A percentile compares a stretch with the other conserved stretches of the same genome.
Conservation (phyloP, 257 asterid genomes). For the Fraxinus quadrangulata region DNA sequence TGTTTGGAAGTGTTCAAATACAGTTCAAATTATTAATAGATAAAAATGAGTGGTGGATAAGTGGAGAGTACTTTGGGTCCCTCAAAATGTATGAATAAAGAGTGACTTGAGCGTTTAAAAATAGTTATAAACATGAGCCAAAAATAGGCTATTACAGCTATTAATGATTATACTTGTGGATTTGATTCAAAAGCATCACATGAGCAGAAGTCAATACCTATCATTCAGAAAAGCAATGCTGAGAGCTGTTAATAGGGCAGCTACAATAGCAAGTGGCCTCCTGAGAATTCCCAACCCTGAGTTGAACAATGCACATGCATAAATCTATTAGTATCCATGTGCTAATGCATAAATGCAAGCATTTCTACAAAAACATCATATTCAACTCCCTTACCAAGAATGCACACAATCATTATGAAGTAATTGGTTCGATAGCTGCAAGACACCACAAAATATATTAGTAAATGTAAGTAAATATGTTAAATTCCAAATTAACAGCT, state of each 20-base stretch:
- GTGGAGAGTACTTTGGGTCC: too few relatives aligned
- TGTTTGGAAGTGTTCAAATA: too few relatives aligned
- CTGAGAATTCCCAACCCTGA: conserved; percentile 81
- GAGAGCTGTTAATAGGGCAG: conserved; percentile 81
- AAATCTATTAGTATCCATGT: conserved; percentile 12
- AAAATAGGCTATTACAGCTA: not conserved
- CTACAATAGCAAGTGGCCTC: conserved; percentile 87
- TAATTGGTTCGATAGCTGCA: conserved; percentile 96
- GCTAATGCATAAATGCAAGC: conserved; percentile 8
- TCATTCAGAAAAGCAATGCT: conserved; percentile 89
- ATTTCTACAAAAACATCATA: conserved; percentile 2
- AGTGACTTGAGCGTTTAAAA: too few relatives aligned
- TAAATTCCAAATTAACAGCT: not conserved
- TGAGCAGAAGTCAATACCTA: conserved; percentile 50
- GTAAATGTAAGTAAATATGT: not conserved
- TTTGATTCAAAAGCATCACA: conserved; percentile 4
- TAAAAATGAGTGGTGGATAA: too few relatives aligned
- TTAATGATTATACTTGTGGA: not conserved
- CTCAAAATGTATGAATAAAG: too few relatives aligned
- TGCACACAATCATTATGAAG: conserved; percentile 71
- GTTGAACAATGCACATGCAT: conserved; percentile 26
- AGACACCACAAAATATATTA: conserved; percentile 2
- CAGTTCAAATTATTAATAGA: too few relatives aligned
- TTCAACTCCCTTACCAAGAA: conserved; percentile 67
- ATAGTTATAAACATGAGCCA: too few relatives aligned